Base-by-base conservation (phyloP, 306 rosid species). In the Prinsepia uniflora region DNA sequence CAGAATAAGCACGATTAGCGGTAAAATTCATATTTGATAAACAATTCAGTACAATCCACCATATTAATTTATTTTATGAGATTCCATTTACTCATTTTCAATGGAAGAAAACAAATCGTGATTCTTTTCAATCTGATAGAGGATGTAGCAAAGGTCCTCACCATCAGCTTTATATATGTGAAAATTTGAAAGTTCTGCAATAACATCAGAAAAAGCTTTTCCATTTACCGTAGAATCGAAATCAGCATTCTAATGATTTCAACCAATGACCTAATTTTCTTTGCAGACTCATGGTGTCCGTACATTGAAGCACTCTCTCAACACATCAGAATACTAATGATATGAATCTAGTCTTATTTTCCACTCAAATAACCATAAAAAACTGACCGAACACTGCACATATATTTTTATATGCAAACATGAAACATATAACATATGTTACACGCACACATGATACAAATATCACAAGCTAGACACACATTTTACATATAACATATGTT, bases 1-100 rank as follows among this genome's bases (percentile, higher is more conserved):
- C 81, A 68, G 41, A 81, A 59, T 4, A 80, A 12, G n/a, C 13
- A 46, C 5, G 66, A 44, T 42, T 5, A 7, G 64, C 13, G 54
- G 48, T 55, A 62, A 62, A 41, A 40, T 61, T 14, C n/a, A 49
- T 10, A 54, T 69, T 43, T 39, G 42, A 20, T 5, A 54, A 69
- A 54, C 73, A 54, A 1, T 54, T 9, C 3, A 10, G 47, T 17
- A 17, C 7, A 20, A 69, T 7, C 6, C 44, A 19, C 63, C 20
- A 54, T 2, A 34, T 66, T 66, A 7, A 41, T 40, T 9, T 3
- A 41, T 20, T 13, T 1, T 6, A 41, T 7, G 24, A 54, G 2
- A 17, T 8, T 55, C 6, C 6, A 41, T 53, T 12, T 5, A 68
- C 11, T 42, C 73, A 41, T 54, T 69, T 41, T 14, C 18, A 15